Evolutionary conservation across 2,329 filamentous ascomycete genomes (phyloP), one percentile per base, ranked within the genome.

Genomic region (Dactylonectria estremocensis): DNA sequence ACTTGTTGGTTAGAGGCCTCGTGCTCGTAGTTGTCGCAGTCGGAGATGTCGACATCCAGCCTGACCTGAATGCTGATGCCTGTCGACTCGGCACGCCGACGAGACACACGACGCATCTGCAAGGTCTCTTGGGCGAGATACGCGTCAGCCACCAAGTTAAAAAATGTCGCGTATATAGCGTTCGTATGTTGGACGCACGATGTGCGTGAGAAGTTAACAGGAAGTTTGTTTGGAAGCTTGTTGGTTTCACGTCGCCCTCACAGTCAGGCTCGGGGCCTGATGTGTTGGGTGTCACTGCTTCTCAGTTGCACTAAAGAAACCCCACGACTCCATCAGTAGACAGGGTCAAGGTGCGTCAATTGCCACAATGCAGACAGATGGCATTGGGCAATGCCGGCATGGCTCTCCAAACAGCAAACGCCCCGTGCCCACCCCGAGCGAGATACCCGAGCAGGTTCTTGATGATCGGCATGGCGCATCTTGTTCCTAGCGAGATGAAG

Each of bases 61-160:
- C 43, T 9, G 28, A 5, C 16, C 18, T n/a, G 50, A 53, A 31
- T 20, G 10, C 18, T 18, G 50, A 53, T 35, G 31, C 20, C 22
- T 20, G 13, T 56, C 53, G 46, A 57, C 48, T 35, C 48, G 35
- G 46, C 64, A 61, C 57, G 45, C 16, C 31, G 20, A 16, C 37
- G 57, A 53, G 45, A 61, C 63, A 54, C 28, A 40, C 31, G 61
- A 48, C 49, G 59, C 50, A 20, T 2, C 37, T 18, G 50, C 18
- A n/a, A 55, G 43, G 35, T 8, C 11, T 61, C 28, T 53, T 24
- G 46, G 35, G 28, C 43, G 24, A 35, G 3, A 37, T 52, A 53
- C 45, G 57, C 57, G 63, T 61, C 50, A 66, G 45, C 63, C 57
- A 24, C 48, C 52, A 28, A 31, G 31, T 43, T 20, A 11, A 53